phyloP scores from a whole-genome alignment of 163 green algal species.

The Scenedesmus sp. region DNA sequence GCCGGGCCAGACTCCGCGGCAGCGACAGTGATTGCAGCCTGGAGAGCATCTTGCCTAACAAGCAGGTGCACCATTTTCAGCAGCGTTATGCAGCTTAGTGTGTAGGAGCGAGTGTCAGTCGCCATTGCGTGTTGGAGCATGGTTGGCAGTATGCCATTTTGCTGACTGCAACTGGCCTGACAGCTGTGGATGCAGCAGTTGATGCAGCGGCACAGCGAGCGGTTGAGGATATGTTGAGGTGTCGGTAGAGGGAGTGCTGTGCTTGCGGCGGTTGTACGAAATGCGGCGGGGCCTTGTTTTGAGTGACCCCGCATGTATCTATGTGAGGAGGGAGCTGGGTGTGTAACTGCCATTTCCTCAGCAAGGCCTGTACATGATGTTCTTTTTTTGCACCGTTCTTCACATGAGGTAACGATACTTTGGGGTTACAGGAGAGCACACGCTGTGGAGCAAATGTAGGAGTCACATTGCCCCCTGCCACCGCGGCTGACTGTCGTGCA shows the following conservation, averaged over 20 bases:
- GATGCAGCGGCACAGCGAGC: slow-evolving; percentile 30
- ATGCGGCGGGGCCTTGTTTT: not conserved
- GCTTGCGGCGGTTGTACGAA: not conserved
- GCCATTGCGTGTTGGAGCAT: not conserved
- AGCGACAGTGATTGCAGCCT: slow-evolving; percentile 26
- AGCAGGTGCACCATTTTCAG: not conserved
- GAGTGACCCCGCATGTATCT: not conserved
- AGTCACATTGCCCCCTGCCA: too few species aligned
- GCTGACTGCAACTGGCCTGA: not conserved
- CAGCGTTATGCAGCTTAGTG: not conserved
- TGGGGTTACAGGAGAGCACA: too few species aligned
- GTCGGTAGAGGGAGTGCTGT: not conserved
- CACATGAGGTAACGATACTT: slow-evolving; percentile 4
- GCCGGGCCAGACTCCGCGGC: not conserved
- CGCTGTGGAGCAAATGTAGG: not conserved
- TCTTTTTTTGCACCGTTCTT: too few species aligned
- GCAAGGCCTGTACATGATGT: not conserved
- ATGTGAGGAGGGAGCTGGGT: not conserved
- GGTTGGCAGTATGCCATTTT: not conserved
- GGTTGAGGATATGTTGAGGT: not conserved
- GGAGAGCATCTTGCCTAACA: not conserved
- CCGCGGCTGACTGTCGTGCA: too few species aligned
- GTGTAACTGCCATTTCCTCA: not conserved
- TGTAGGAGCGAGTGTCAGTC: not conserved
- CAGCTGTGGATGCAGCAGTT: slow-evolving; percentile 37